phyloP scores from a whole-genome alignment of 495 filamentous ascomycete genomes.

The Hyphodiscus hymeniophilus region DNA sequence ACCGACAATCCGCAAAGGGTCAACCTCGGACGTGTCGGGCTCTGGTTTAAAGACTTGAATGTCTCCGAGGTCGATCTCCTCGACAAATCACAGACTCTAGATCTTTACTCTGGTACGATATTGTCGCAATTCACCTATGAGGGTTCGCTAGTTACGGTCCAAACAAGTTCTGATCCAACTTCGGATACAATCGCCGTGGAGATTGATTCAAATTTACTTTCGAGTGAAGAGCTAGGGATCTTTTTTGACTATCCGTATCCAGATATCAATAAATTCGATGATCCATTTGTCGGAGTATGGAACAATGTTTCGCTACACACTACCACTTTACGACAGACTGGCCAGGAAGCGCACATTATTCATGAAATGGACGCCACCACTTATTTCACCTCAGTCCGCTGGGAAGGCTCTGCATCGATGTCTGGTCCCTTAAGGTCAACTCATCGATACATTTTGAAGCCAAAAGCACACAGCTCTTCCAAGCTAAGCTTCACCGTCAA shows the following conservation, averaged over 20 bases:
- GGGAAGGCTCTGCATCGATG: slow-evolving; percentile 30
- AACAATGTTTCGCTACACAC: slow-evolving; percentile 34
- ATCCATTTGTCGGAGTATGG: slow-evolving; percentile 36
- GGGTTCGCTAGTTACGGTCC: slow-evolving; percentile 29
- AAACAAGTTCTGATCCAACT: slow-evolving; percentile 37
- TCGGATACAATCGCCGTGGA: slow-evolving; percentile 39
- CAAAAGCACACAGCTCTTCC: neutral
- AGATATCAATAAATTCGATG: slow-evolving; percentile 31
- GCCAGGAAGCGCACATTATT: slow-evolving; percentile 30
- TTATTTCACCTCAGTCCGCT: slow-evolving; percentile 33
- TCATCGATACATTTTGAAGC: slow-evolving; percentile 37
- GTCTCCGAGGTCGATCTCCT: slow-evolving; percentile 31
- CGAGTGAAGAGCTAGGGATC: slow-evolving; percentile 28
- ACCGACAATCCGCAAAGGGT: slow-evolving; percentile 44
- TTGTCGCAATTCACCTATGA: slow-evolving; percentile 37
- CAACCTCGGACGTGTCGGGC: slow-evolving; percentile 40
- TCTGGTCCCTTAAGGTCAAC: slow-evolving; percentile 25
- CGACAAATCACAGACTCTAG: slow-evolving; percentile 35
- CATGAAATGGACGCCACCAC: slow-evolving; percentile 36
- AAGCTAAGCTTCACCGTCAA: slow-evolving; percentile 8
- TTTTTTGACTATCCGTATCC: slow-evolving; percentile 46
- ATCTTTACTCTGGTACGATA: slow-evolving; percentile 40
- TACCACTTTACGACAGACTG: slow-evolving; percentile 25
- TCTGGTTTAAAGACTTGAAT: slow-evolving; percentile 32
- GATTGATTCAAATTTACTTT: slow-evolving; percentile 33